A percentile compares a stretch with the other conserved stretches of the same genome.
Evolutionary conservation across 352 stramenopile species (phyloP).

Genomic region (Globisporangium perplexum): DNA sequence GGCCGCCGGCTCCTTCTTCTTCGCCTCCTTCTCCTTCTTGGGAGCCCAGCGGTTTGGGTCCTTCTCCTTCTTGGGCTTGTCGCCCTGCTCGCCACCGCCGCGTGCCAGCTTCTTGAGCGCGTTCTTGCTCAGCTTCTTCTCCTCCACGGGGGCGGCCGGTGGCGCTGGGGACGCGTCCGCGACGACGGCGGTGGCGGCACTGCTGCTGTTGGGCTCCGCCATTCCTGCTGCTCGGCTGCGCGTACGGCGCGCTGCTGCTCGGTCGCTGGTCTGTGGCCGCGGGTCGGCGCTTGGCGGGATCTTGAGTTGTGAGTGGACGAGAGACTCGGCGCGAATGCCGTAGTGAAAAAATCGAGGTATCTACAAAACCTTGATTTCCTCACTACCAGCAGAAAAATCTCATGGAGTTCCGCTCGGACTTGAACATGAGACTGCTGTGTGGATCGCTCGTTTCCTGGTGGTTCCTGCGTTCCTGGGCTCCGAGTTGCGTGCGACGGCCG

Average conservation of each 20-base stretch:
- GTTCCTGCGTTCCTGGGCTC: background rate
- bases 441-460: background rate
- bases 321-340: no score
- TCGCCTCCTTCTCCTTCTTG: constrained; percentile 82
- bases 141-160: constrained; percentile 13
- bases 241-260: background rate
- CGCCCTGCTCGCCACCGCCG: constrained; percentile 77
- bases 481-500: background rate
- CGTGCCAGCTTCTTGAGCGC: constrained; percentile 92
- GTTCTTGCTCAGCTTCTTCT: constrained; percentile 93
- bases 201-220: constrained; percentile 5
- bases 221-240: constrained; percentile 3
- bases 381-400: no score
- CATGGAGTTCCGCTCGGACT: no score
- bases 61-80: constrained; percentile 93
- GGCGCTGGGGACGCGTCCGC: constrained; percentile 7
- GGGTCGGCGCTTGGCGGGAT: no score
- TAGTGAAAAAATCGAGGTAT: no score
- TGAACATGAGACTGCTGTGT: no score
- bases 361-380: no score
- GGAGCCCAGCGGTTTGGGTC: constrained; percentile 89
- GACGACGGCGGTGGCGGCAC: background rate
- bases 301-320: constrained; percentile 7
- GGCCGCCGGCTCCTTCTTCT: constrained; percentile 56
- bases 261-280: background rate